Conservation (phyloP, 345 rosid species). For the Raphanus sativus region DNA sequence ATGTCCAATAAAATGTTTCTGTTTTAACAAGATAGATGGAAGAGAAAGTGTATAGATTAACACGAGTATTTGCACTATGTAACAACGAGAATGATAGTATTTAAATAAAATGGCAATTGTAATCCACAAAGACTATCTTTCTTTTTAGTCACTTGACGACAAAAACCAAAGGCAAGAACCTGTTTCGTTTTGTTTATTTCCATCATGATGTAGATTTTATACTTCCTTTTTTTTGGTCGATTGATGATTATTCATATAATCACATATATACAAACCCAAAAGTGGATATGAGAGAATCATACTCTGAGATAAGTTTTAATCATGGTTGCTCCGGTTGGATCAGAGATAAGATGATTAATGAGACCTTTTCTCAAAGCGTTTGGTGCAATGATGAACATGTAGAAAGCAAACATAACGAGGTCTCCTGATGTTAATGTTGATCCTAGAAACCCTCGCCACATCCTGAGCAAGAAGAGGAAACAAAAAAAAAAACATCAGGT, state of each 20-base stretch:
- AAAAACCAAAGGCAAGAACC: constrained; percentile 9
- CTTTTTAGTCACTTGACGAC: background rate
- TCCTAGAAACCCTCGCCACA: constrained; percentile 95
- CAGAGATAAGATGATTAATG: constrained; percentile 74
- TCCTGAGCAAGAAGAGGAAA: constrained; percentile 46
- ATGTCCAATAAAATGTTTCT: too few species aligned
- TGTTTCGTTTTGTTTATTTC: background rate
- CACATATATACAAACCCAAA: constrained; percentile 11
- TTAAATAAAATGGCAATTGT: background rate
- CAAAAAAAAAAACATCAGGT: constrained; percentile 1
- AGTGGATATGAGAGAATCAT: constrained; percentile 10
- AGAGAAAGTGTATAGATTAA: background rate
- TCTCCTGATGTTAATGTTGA: constrained; percentile 87
- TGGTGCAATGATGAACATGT: constrained; percentile 84
- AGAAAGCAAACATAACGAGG: constrained; percentile 71
- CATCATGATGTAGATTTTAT: constrained; percentile 21
- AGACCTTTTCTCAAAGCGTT: constrained; percentile 71
- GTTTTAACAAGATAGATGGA: too few species aligned
- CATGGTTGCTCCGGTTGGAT: constrained; percentile 92
- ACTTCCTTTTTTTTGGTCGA: background rate
- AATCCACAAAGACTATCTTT: background rate
- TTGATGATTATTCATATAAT: constrained; percentile 9
- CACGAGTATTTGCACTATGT: background rate
- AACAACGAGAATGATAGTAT: background rate
- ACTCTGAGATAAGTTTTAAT: constrained; percentile 73